These are phyloP conservation scores for Stramenopiles sp. DNA, from an alignment of 352 stramenopile genomes.

Conservation along the genomic window DNA sequence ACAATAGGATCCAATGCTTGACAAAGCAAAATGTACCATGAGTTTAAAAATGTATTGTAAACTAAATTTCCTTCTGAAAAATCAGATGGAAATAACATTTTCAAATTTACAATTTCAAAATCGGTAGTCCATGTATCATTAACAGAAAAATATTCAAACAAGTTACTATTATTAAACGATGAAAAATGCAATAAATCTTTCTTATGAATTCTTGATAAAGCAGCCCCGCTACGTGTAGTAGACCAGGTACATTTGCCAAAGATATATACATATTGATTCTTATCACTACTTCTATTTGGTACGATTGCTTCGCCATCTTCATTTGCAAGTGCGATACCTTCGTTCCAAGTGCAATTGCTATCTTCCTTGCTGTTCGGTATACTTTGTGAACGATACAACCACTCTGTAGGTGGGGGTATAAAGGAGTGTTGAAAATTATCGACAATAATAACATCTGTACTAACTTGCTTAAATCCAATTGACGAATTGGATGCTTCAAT, in stretches of 20 bases:
- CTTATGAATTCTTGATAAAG: not conserved
- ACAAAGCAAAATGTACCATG: not conserved
- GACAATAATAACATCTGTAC: not conserved
- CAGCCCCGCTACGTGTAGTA: not conserved
- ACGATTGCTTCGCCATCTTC: not conserved
- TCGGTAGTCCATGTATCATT: not conserved
- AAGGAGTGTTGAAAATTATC: not conserved
- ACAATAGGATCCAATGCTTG: not conserved
- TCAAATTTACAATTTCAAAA: not conserved
- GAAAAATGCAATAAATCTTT: not conserved
- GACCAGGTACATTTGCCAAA: not conserved
- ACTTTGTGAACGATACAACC: not conserved
- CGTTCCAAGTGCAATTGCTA: not conserved
- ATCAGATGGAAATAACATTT: not conserved
- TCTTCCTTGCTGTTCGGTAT: not conserved
- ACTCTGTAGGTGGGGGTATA: not conserved
- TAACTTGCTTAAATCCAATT: not conserved
- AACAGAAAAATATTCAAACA: not conserved
- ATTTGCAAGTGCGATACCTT: not conserved
- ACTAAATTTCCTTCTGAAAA: not conserved
- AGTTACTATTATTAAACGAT: not conserved
- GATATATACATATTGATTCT: not conserved
- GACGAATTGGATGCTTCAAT: not conserved
- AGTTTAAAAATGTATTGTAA: not conserved
- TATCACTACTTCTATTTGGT: not conserved